Conservation (phyloP, 2,329 filamentous ascomycete species). For the Albophoma yamanashiensis region DNA sequence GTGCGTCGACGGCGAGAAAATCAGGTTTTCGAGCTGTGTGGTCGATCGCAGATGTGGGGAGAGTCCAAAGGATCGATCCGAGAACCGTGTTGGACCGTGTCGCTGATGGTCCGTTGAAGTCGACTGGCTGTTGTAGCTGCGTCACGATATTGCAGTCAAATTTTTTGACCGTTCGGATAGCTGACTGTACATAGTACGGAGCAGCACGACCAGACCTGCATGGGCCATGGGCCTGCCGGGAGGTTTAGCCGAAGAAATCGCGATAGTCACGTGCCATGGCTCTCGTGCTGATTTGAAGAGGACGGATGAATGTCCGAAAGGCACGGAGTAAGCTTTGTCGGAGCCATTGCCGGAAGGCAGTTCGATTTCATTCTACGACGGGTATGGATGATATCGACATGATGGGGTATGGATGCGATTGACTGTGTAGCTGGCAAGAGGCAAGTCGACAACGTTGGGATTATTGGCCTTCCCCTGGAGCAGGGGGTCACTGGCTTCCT, state of each 20-base stretch:
- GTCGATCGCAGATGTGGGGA: background rate
- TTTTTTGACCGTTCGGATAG: conserved; percentile 1
- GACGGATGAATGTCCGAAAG: background rate
- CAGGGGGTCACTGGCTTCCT: background rate
- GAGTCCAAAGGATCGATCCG: background rate
- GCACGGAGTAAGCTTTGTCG: background rate
- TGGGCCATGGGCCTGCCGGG: background rate
- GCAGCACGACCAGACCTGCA: too few relatives aligned
- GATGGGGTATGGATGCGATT: background rate
- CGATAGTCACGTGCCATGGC: conserved; percentile 2
- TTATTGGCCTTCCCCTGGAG: background rate
- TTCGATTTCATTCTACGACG: background rate
- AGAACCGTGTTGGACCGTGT: background rate
- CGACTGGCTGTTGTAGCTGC: background rate
- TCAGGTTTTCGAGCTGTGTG: background rate
- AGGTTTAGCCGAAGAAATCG: conserved; percentile 6
- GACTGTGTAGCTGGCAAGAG: background rate
- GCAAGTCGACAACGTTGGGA: background rate
- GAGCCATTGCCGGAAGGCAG: too few relatives aligned
- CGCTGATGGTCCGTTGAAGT: background rate
- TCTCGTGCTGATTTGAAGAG: background rate
- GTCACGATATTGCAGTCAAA: background rate
- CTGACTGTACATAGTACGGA: background rate
- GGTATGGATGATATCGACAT: background rate
- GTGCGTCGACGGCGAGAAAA: background rate